Conservation (phyloP, 2,329 filamentous ascomycete genomes). For the Neofusicoccum sp. region DNA sequence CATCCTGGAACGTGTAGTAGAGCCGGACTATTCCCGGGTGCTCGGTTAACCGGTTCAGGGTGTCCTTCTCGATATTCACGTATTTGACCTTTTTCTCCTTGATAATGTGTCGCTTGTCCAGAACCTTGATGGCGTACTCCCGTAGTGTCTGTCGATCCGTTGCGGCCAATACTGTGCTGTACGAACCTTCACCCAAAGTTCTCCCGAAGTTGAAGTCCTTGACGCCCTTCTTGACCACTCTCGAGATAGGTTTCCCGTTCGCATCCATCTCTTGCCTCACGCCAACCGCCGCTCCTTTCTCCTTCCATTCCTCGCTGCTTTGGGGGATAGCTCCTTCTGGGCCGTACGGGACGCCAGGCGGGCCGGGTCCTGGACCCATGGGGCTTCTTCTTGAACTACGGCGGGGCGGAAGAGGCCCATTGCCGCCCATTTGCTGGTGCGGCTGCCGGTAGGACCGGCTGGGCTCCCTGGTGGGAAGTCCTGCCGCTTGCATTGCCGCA, state of each 20-base stretch:
- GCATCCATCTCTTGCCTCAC: conserved; percentile 81
- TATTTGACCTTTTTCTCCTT: conserved; percentile 99
- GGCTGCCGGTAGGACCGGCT: conserved; percentile 67
- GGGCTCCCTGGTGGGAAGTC: conserved; percentile 62
- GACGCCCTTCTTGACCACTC: conserved; percentile 92
- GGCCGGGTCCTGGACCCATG: conserved; percentile 52
- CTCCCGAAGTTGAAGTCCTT: conserved; percentile 94
- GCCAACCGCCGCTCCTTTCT: conserved; percentile 84
- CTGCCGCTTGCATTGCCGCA: conserved; percentile 56
- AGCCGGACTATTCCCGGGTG: conserved; percentile 94
- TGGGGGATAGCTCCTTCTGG: conserved; percentile 57
- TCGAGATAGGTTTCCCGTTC: conserved; percentile 75
- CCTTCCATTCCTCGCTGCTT: conserved; percentile 92
- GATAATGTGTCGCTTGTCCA: conserved; percentile 98
- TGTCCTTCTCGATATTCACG: conserved; percentile 99
- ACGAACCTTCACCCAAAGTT: conserved; percentile 90
- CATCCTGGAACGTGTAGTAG: conserved; percentile 98
- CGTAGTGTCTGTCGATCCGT: conserved; percentile 92
- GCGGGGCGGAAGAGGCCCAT: conserved; percentile 68
- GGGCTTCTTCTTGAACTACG: conserved; percentile 72
- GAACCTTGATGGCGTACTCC: conserved; percentile 96
- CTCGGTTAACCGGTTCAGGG: conserved; percentile 89
- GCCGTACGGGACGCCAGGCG: conserved; percentile 56
- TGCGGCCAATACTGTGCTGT: conserved; percentile 91
- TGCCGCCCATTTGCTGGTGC: conserved; percentile 53